Evolutionary conservation across 192 early-diverging fungal species (phyloP), one percentile per base, ranked within the genome.

Genomic region (Coemansia sp.): DNA sequence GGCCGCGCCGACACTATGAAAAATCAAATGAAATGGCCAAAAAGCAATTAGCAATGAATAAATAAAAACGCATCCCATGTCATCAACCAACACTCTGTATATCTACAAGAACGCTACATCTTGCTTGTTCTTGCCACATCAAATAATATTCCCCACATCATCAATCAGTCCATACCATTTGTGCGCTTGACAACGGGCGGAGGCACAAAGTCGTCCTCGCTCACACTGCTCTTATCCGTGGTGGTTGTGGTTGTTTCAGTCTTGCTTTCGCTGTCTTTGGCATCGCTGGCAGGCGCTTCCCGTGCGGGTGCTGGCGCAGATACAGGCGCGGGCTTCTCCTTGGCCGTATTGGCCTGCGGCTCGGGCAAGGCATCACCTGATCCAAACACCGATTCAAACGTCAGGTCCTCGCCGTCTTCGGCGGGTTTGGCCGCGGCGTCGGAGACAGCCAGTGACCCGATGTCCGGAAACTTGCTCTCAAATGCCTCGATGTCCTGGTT

Each of bases 311-410:
- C 60, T 54, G 51, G 44, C 51, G 33, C 50, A 10, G 27, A 25
- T 14, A n/a, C 28, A 23, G 54, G 58, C 23, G 31, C 46, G 23
- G 30, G 21, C 11, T 48, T 25, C 19, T 33, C 21, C 22, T 53
- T 24, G 23, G 42, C 48, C 50, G 18, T 32, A 4, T 24, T 46
- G 6, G 46, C 7, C 10, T 67, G 55, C 10, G 23, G 28, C 19
- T 29, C 43, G 29, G 16, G 42, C 16, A 9, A 16, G n/a, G 40
- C 48, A 24, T 60, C 50, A 30, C 60, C 58, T 5, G 60, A 22
- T 25, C 76, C 76, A 72, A 79, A 79, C 54, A 79, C 69, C 18
- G 76, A 72, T 51, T 79, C 76, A 53, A 79, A 79, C 4, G 76
- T 79, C 66, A 79, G 42, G 11, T 63, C 69, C 9, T 62, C 58